Evolutionary conservation across 306 rosid genomes (phyloP).

Genomic region (barrel medic (Medicago truncatula)): MtrunA17r5.0-ANR NC_053049.1:10582501-10583000

Average conservation of each 20-base stretch:
- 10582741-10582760: neutral
- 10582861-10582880: conserved; percentile 12
- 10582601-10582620: conserved; percentile 14
- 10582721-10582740: conserved; percentile 29
- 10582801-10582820: neutral
- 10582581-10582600: conserved; percentile 3
- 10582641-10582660: conserved; percentile 50
- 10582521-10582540: conserved; percentile 85
- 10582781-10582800: conserved; percentile 4
- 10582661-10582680: conserved; percentile 78
- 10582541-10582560: conserved; percentile 79
- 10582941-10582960: neutral
- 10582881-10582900: neutral
- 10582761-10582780: conserved; percentile 11
- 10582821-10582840: neutral
- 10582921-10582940: neutral
- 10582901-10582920: neutral
- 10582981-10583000: neutral
- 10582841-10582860: neutral
- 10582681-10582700: conserved; percentile 54
- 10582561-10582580: conserved; percentile 54
- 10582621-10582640: conserved; percentile 49
- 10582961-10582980: neutral
- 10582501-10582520: conserved; percentile 75
- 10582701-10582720: conserved; percentile 16